These are phyloP conservation scores for Aureobasidium sp. DNA, from an alignment of 2,329 filamentous ascomycete genomes.

Conservation along the genomic window DNA sequence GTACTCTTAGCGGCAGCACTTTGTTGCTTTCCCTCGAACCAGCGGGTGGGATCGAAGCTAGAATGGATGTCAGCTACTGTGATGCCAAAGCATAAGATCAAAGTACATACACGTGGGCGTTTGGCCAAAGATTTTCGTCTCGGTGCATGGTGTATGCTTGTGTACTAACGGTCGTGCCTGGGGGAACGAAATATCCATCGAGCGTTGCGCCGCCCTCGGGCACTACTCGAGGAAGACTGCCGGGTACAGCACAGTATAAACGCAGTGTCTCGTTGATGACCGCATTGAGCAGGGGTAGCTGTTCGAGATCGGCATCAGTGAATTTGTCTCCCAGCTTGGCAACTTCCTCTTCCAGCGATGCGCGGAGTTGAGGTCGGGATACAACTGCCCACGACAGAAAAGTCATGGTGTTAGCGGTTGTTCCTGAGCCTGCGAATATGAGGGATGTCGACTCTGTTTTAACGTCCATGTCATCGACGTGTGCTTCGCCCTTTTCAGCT, in stretches of 20 bases:
- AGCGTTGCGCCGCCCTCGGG: conserved; percentile 26
- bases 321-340: conserved; percentile 11
- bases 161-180: conserved; percentile 28
- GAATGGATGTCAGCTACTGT: neutral
- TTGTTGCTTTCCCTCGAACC: conserved; percentile 20
- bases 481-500: conserved; percentile 15
- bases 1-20: conserved; percentile 37
- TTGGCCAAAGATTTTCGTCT: conserved; percentile 19
- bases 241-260: conserved; percentile 28
- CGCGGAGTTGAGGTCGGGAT: conserved; percentile 11
- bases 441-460: conserved; percentile 19
- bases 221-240: conserved; percentile 28
- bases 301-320: conserved; percentile 22
- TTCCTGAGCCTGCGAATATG: conserved; percentile 21
- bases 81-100: too few species aligned
- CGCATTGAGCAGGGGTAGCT: conserved; percentile 25
- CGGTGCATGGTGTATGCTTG: conserved; percentile 33
- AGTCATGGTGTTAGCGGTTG: conserved; percentile 17
- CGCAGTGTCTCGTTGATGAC: conserved; percentile 33
- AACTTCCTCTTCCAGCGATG: conserved; percentile 15
- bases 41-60: conserved; percentile 28
- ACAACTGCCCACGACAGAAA: conserved; percentile 15
- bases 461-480: conserved; percentile 17
- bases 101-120: conserved; percentile 15
- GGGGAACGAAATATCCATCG: conserved; percentile 28